Conservation (phyloP, 495 filamentous ascomycete species). For the Penicillium cataractarum region DNA sequence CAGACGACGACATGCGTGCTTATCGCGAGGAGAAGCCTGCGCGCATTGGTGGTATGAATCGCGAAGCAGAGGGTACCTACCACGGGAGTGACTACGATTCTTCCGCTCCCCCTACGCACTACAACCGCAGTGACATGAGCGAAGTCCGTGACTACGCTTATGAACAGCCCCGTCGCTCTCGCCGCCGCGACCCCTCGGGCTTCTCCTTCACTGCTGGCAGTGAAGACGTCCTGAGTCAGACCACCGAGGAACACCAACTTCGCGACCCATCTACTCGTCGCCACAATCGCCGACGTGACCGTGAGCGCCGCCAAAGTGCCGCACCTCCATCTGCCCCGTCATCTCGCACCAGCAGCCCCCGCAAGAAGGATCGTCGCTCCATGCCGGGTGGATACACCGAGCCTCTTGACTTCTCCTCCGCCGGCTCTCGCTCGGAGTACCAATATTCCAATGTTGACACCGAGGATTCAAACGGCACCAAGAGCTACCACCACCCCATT, state of each 20-base stretch:
- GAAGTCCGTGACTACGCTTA: constrained; percentile 53
- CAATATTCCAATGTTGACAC: constrained; percentile 55
- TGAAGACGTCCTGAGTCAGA: constrained; percentile 57
- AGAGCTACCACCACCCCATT: constrained; percentile 78
- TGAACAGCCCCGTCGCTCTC: constrained; percentile 27
- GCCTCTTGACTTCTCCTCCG: constrained; percentile 53
- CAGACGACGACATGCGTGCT: constrained; percentile 72
- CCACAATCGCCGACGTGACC: constrained; percentile 41
- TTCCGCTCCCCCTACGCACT: constrained; percentile 52
- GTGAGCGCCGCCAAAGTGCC: constrained; percentile 26
- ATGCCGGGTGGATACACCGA: constrained; percentile 61
- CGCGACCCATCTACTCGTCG: constrained; percentile 43
- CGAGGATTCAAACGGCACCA: constrained; percentile 67
- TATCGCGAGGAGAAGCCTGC: constrained; percentile 87
- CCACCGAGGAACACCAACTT: constrained; percentile 52
- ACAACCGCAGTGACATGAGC: constrained; percentile 56
- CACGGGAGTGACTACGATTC: constrained; percentile 64
- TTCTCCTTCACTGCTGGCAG: constrained; percentile 56
- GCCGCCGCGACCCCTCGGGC: constrained; percentile 40
- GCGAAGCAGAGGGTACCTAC: constrained; percentile 70
- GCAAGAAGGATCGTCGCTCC: constrained; percentile 42
- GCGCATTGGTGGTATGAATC: constrained; percentile 83
- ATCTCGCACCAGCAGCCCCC: constrained; percentile 43
- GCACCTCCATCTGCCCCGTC: constrained; percentile 32
- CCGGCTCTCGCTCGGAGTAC: constrained; percentile 46